These are phyloP conservation scores for Chlorella variabilis DNA, from an alignment of 163 green algal species.

Conservation along the genomic window DNA sequence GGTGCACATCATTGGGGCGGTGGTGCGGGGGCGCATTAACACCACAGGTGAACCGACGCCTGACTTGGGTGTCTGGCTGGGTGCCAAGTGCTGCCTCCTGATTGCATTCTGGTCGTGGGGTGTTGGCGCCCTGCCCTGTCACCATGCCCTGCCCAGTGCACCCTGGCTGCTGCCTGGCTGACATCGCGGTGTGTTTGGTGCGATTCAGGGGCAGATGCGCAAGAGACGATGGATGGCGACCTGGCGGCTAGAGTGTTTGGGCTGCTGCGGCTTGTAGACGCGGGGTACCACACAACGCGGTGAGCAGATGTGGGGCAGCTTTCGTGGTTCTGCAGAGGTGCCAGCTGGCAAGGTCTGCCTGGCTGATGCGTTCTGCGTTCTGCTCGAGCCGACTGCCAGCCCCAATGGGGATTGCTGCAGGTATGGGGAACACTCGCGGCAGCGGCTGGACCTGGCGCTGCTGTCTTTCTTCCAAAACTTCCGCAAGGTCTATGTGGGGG, in stretches of 20 bases:
- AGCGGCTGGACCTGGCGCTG: conserved; percentile 92
- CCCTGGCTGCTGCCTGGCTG: too few species aligned
- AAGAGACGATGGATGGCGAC: conserved; percentile 95
- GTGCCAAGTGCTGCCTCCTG: too few species aligned
- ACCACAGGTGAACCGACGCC: conserved; percentile 52
- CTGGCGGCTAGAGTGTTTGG: conserved; percentile 88
- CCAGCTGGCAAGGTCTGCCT: too few species aligned
- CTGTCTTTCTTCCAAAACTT: conserved; percentile 97
- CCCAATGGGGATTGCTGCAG: conserved; percentile 38
- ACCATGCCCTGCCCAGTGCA: not conserved
- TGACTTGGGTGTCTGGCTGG: too few species aligned
- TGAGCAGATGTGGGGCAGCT: not conserved
- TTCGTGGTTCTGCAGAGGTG: too few species aligned
- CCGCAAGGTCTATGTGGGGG: conserved; percentile 95
- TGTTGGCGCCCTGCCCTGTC: not conserved
- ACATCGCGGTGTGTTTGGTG: too few species aligned
- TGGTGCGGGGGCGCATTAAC: conserved; percentile 89
- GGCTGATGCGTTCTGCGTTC: not conserved
- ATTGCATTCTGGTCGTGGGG: not conserved
- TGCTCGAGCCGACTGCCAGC: not conserved
- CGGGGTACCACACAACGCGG: conserved; percentile 33
- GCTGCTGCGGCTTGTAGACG: conserved; percentile 80
- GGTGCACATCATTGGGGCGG: conserved; percentile 92
- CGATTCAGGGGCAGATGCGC: conserved; percentile 41
- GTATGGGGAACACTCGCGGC: conserved; percentile 82